A percentile compares a stretch with the other conserved stretches of the same genome.
Evolutionary conservation across 441 rosid species (phyloP).

Genomic region (Populus tomentosa): DNA sequence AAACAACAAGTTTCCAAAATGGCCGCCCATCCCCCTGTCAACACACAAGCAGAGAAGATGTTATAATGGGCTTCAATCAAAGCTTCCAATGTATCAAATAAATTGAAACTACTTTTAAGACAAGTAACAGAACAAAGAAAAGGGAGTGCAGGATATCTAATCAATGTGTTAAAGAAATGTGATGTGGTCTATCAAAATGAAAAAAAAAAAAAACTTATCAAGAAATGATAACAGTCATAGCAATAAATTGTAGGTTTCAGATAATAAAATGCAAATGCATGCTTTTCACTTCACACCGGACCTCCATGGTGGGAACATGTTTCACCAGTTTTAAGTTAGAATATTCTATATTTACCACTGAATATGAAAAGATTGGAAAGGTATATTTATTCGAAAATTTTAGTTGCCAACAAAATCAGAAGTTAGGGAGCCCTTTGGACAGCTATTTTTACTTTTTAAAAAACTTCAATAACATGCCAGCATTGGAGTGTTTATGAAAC

Average conservation of each 20-base stretch:
- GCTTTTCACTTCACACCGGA: background rate
- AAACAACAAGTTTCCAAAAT: slow-evolving; percentile 83
- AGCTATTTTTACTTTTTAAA: background rate
- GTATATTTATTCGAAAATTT: background rate
- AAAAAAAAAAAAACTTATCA: background rate
- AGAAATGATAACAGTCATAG: background rate
- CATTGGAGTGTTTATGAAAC: background rate
- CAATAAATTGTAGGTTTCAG: background rate
- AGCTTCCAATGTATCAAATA: slow-evolving; percentile 3
- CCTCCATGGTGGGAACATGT: background rate
- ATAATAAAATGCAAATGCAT: background rate
- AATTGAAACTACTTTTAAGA: background rate
- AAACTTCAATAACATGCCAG: background rate
- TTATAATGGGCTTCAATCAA: slow-evolving; percentile 5
- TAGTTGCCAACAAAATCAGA: background rate
- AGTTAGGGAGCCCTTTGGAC: background rate
- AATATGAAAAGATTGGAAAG: background rate
- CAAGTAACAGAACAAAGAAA: background rate
- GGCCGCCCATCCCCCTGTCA: slow-evolving; percentile 89
- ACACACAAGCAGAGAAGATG: slow-evolving; percentile 2
- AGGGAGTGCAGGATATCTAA: background rate
- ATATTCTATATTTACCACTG: background rate
- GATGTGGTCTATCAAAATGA: too few species aligned
- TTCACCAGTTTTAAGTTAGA: background rate
- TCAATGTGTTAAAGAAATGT: background rate